Base-by-base conservation (phyloP, 2,329 filamentous ascomycete genomes). In the Nectriaceae sp. region DNA sequence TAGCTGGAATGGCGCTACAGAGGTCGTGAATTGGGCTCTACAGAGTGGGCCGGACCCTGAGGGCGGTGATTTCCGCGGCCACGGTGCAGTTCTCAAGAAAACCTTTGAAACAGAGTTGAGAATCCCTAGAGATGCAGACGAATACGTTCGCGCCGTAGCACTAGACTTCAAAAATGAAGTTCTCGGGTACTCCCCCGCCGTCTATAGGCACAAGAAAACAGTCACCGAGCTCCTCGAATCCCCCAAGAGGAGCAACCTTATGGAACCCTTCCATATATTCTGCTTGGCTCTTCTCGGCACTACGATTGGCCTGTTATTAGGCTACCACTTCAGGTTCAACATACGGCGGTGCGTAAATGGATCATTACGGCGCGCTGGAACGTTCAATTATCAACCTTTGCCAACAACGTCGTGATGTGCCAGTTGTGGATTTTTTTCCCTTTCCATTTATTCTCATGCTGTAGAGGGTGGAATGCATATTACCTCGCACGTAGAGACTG, bases 1-100 rank as follows among this genome's bases (percentile, higher is more conserved):
- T 2, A 81, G 76, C 18, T 80, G 76, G 77, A 80, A 80, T 46
- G 77, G 77, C 13, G 75, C 75, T 33, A 79, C 76, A 0, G 71
- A 76, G 56, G 74, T 73, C 0, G 65, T 58, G 4, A 40, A 49
- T 6, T 80, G 81, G 82, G 68, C 46, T 11, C 39, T 64, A 6
- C 57, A 63, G 47, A 62, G 60, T 44, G 57, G 41, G 5, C 41
- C 49, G 13, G 35, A 49, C 3, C 13, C 44, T 3, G 21, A 24
- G 13, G 48, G 31, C 18, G 31, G 21, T 2, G 31, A 40, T 10
- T 60, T 55, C 5, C 21, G 43, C 45, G 51, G 53, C n/a, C 54
- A 61, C 24, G 35, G 21, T 5, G 44, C 43, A 4, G 49, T 54
- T 11, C 11, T 18, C 18, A 59, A 56, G 49, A 53, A 37, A 24